Base-by-base conservation (phyloP, 2,329 filamentous ascomycete species). In the Samsoniella hepiali region DNA sequence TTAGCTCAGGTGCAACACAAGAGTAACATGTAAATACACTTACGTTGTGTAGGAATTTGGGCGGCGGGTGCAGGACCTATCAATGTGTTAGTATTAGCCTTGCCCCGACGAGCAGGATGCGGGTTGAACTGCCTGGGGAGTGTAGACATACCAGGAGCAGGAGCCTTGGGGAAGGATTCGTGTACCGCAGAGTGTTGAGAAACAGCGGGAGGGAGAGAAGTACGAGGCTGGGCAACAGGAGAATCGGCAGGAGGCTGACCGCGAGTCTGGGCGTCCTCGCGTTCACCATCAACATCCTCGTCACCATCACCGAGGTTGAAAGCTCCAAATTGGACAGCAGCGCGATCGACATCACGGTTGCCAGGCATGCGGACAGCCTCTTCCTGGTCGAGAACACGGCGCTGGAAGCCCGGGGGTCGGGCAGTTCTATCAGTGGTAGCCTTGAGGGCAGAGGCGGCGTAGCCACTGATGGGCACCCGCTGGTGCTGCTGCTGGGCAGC, bases 281-380 rank as follows among this genome's bases (percentile, higher is more conserved):
- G 88, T 72, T 97, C 93, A 67, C 94, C 93, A 72, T 98, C 95
- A 67, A 97, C 91, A 71, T 97, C 93, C 61, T 93, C 90, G 56
- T 93, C 90, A 65, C 85, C 85, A 60, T 88, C 93, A 73, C 91
- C 93, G 71, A 99, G 77, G 72, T 90, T 96, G 82, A 99, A 91
- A 75, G 93, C 96, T 67, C 95, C 95, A 75, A 99, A 99, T 74
- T 98, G 94, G 56, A 99, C 93, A 57, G 93, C 91, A 68, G 94
- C 87, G 70, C 93, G 89, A 74, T 98, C 94, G 34, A 99, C 90
- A 60, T 95, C 93, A 69, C 95, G 93, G 80, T 97, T 97, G 65
- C 91, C 93, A 53, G 95, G 95, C 94, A 99, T 97, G 68, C 97
- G 93, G 47, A 99, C 95, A 64, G 95, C 92, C 79, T 99, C 95